Conservation (phyloP, 106 monocot genomes). For the Acorus gramineus region DNA sequence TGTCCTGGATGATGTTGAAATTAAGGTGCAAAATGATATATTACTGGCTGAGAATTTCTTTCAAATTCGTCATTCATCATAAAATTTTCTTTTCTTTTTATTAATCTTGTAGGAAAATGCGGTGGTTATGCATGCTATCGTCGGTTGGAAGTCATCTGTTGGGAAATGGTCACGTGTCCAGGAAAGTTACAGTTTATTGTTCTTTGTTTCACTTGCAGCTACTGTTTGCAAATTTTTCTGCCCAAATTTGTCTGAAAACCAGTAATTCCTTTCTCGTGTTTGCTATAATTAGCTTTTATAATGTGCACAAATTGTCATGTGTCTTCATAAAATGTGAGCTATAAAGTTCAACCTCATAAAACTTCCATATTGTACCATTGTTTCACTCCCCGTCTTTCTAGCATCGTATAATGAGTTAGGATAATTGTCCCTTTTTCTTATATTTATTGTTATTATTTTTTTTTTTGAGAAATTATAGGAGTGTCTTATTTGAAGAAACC, state of each 20-base stretch:
- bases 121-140: slow-evolving; percentile 78
- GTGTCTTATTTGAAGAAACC: too few relatives aligned
- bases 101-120: slow-evolving; percentile 72
- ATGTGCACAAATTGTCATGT: too few relatives aligned
- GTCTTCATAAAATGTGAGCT: too few relatives aligned
- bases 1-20: slow-evolving; percentile 95
- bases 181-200: slow-evolving; percentile 32
- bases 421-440: too few relatives aligned
- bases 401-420: too few relatives aligned
- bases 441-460: too few relatives aligned
- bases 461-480: too few relatives aligned
- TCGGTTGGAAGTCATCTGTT: slow-evolving; percentile 87
- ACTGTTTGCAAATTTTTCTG: background rate
- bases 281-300: too few relatives aligned
- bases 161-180: slow-evolving; percentile 97
- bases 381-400: too few relatives aligned
- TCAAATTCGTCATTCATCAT: background rate
- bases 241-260: background rate
- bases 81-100: background rate
- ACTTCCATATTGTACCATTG: too few relatives aligned
- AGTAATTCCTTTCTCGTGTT: background rate
- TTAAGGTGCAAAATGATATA: slow-evolving; percentile 36
- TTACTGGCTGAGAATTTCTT: background rate
- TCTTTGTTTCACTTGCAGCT: background rate
- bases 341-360: too few relatives aligned